A percentile compares a stretch with the other conserved stretches of the same genome.
phyloP scores from a whole-genome alignment of 257 asterid genomes.

The Gentiana dahurica region DNA sequence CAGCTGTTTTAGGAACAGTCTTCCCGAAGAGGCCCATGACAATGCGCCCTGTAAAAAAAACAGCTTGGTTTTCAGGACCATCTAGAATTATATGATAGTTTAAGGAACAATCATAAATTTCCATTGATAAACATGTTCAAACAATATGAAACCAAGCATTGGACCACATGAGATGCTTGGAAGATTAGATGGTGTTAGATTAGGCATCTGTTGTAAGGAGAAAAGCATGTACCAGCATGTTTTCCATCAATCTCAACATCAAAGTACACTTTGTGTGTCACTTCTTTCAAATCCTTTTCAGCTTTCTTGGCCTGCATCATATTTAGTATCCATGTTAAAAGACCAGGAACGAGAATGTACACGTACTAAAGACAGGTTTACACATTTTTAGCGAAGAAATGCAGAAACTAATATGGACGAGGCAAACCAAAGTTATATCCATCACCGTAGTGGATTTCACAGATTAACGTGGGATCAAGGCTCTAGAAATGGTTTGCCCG shows the following conservation, averaged over 20 bases:
- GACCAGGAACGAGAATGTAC: neutral
- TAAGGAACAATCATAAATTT: neutral
- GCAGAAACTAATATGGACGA: too few species aligned
- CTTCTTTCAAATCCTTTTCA: slow-evolving; percentile 55
- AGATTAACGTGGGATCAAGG: too few species aligned
- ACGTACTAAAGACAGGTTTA: too few species aligned
- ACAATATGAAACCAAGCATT: slow-evolving; percentile 52
- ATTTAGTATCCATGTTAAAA: neutral
- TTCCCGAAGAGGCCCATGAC: slow-evolving; percentile 92
- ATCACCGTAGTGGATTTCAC: too few species aligned
- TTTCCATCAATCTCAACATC: slow-evolving; percentile 85
- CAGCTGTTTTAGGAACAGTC: slow-evolving; percentile 92
- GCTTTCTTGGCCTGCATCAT: slow-evolving; percentile 65
- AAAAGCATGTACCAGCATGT: slow-evolving; percentile 50
- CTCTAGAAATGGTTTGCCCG: too few species aligned
- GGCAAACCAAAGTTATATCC: too few species aligned
- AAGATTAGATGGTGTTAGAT: neutral
- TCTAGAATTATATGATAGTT: neutral
- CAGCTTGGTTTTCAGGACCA: slow-evolving; percentile 1
- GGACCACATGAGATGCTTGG: slow-evolving; percentile 39
- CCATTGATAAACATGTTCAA: slow-evolving; percentile 30
- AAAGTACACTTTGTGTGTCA: slow-evolving; percentile 69
- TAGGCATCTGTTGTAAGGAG: neutral
- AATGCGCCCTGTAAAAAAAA: slow-evolving; percentile 54
- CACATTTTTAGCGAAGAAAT: too few species aligned